These are phyloP conservation scores for Liriodendron chinense DNA, from an alignment of 164 flowering plant species.

Conservation along the genomic window DNA sequence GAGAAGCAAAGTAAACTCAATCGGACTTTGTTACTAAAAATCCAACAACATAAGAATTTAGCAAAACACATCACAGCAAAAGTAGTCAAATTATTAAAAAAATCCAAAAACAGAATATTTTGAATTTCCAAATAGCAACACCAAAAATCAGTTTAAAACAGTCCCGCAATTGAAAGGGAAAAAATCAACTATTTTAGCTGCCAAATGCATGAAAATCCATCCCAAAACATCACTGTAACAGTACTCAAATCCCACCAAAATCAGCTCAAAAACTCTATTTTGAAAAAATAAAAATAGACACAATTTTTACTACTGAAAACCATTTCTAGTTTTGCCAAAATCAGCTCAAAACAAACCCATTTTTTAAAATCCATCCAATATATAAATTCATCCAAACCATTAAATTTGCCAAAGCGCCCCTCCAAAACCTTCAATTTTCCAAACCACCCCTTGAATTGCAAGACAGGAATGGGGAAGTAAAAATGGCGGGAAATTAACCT, in stretches of 20 bases:
- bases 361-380: no score
- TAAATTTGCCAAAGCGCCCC: neutral
- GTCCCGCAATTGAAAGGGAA: neutral
- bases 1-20: neutral
- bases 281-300: neutral
- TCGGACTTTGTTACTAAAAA: neutral
- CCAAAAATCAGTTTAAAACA: neutral
- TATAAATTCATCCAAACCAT: neutral
- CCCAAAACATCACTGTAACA: no score
- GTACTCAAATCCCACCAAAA: neutral
- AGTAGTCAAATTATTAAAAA: neutral
- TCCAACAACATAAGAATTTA: neutral
- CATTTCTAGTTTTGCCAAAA: neutral
- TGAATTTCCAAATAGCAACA: neutral
- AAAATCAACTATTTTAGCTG: neutral
- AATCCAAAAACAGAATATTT: neutral
- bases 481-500: conserved; percentile 17
- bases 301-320: neutral
- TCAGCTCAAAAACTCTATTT: neutral
- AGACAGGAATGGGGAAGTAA: no score
- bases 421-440: neutral
- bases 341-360: neutral
- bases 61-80: neutral
- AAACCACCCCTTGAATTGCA: no score
- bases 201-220: no score